phyloP scores from a whole-genome alignment of 768 basidiomycete genomes.

The Kwoniella dejecticola region DNA sequence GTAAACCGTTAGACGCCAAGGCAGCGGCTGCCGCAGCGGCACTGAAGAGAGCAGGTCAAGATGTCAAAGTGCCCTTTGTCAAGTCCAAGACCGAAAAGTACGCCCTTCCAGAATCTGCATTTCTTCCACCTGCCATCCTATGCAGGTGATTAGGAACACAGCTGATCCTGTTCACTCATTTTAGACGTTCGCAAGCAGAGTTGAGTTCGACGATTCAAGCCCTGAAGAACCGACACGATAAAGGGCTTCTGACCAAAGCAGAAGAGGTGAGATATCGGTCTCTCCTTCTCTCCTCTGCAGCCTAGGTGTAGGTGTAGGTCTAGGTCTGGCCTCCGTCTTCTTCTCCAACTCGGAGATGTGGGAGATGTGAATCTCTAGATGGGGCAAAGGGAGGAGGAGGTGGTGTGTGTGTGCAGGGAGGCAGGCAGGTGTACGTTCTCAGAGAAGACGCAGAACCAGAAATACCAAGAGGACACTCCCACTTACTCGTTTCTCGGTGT shows the following conservation, averaged over 20 bases:
- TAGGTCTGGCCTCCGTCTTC: too few relatives aligned
- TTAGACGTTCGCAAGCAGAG: slow-evolving; percentile 51
- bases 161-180: neutral
- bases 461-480: neutral
- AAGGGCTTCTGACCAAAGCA: slow-evolving; percentile 47
- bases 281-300: neutral
- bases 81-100: slow-evolving; percentile 52
- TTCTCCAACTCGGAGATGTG: too few relatives aligned
- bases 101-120: too few relatives aligned
- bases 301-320: too few relatives aligned
- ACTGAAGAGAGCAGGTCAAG: slow-evolving; percentile 49
- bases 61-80: slow-evolving; percentile 51
- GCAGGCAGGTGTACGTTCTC: too few relatives aligned
- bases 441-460: neutral
- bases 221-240: slow-evolving; percentile 48
- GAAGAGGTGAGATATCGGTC: slow-evolving; percentile 50
- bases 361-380: too few relatives aligned
- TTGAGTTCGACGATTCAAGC: slow-evolving; percentile 46
- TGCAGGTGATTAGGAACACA: neutral
- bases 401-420: too few relatives aligned
- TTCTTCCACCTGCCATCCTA: too few relatives aligned
- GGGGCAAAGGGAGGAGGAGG: too few relatives aligned
- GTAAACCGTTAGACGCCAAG: slow-evolving; percentile 40
- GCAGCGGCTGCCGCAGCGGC: slow-evolving; percentile 53
- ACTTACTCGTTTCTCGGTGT: slow-evolving; percentile 4